Base-by-base conservation (phyloP, 805 yeast species). In the Lachancea thermotolerans region DNA sequence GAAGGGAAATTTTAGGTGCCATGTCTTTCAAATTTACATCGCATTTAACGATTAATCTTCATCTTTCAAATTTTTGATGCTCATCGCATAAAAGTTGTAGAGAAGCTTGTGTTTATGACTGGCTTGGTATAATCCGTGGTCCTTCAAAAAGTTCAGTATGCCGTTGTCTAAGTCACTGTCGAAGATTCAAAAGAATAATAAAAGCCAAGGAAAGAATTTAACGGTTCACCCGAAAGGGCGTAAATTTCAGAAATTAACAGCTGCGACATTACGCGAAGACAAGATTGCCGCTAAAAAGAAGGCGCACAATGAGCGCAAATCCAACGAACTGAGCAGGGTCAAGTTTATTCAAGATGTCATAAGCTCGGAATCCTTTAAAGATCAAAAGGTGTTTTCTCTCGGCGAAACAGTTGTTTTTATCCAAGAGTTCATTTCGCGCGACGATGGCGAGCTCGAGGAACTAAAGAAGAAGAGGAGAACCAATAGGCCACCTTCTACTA, bases 261-360 rank as follows among this genome's bases (percentile, higher is more conserved):
- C 93, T 51, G 97, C 97, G n/a, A 79, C 95, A 1, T 67, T 88
- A 37, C 77, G 99, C 64, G 95, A 90, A 51, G 73, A 72, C 41
- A 86, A 85, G 61, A 66, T 91, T 42, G 75, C 72, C 32, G 71
- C 71, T 41, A 78, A 75, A 60, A 85, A 84, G 59, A 63, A 72
- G 17, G 72, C 71, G 41, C 78, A 77, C 54, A 64, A 73, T 29
- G 82, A 80, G 47, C 77, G 78, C 51, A 80, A 77, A 57, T 75
- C 77, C 41, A 72, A 75, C 48, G 87, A 81, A 51, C 71, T 79
- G 46, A 69, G 77, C 46, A 73, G 88, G 49, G 66, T 78, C 30
- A 68, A 69, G 44, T 83, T 74, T 57, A 65, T 86, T 38, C 86
- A 84, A 57, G 77, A 79, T 54, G 72, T 74, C n/a, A 68, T 81